A percentile compares a stretch with the other conserved stretches of the same genome.
Evolutionary conservation across 2,329 filamentous ascomycete genomes (phyloP).

Genomic region (Dothistroma pini): DNA sequence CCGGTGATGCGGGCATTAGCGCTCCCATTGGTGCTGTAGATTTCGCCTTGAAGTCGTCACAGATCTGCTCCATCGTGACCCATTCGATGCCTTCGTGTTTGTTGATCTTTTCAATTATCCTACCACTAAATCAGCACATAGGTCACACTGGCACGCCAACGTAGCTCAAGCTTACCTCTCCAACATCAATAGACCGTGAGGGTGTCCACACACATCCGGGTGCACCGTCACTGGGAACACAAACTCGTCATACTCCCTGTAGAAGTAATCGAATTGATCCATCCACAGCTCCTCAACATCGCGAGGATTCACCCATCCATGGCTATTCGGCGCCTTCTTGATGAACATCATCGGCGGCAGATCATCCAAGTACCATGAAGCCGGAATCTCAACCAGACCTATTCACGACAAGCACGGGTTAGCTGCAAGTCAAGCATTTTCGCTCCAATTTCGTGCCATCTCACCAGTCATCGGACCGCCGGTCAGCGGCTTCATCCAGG

Average conservation of each 20-base stretch:
- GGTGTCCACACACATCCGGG: slow-evolving; percentile 67
- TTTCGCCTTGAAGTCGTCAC: slow-evolving; percentile 67
- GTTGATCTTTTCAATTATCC: slow-evolving; percentile 66
- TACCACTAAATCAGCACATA: background rate
- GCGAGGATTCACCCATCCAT: slow-evolving; percentile 55
- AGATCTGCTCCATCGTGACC: slow-evolving; percentile 68
- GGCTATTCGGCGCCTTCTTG: slow-evolving; percentile 61
- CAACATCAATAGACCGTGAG: slow-evolving; percentile 70
- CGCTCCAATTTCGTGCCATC: slow-evolving; percentile 45
- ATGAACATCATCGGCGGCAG: slow-evolving; percentile 68
- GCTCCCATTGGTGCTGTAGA: slow-evolving; percentile 57
- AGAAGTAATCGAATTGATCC: slow-evolving; percentile 70
- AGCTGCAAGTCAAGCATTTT: background rate
- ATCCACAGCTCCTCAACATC: slow-evolving; percentile 64
- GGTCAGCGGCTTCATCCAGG: slow-evolving; percentile 62
- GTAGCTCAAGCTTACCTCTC: slow-evolving; percentile 50
- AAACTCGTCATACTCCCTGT: slow-evolving; percentile 72
- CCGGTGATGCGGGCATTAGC: slow-evolving; percentile 55
- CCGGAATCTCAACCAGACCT: slow-evolving; percentile 61
- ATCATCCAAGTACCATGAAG: slow-evolving; percentile 59
- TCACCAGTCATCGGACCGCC: slow-evolving; percentile 59
- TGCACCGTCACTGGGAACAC: slow-evolving; percentile 76
- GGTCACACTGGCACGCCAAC: background rate
- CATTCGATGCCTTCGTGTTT: slow-evolving; percentile 61
- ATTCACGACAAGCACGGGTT: background rate